These are phyloP conservation scores for Scheffersomyces stambukii DNA, from an alignment of 1,139 yeast genomes.

Conservation along the genomic window DNA sequence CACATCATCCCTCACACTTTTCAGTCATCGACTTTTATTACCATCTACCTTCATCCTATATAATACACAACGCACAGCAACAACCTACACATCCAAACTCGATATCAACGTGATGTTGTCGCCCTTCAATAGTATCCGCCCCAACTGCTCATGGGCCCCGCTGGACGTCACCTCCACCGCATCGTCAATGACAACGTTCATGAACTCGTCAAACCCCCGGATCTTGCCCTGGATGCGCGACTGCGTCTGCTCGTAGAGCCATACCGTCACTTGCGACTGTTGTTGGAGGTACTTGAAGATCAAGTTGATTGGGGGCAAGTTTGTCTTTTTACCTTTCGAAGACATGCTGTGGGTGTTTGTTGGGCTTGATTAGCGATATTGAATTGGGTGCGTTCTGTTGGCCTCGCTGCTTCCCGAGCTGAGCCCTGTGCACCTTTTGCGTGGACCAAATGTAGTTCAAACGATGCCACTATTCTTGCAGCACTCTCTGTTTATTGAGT, in stretches of 20 bases:
- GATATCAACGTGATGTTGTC: conserved; percentile 88
- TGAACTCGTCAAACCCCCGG: conserved; percentile 93
- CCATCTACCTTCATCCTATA: too few species aligned
- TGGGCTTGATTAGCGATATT: neutral
- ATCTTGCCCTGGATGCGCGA: conserved; percentile 79
- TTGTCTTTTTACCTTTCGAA: conserved; percentile 26
- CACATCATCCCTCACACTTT: too few species aligned
- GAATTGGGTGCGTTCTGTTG: too few species aligned
- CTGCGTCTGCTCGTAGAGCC: conserved; percentile 85
- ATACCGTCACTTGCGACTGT: conserved; percentile 72
- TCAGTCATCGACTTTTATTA: too few species aligned
- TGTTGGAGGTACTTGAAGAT: conserved; percentile 84
- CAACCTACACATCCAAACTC: conserved; percentile 42
- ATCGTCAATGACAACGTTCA: conserved; percentile 92
- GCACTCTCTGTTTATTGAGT: too few species aligned
- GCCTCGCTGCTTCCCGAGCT: neutral
- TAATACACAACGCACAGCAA: too few species aligned
- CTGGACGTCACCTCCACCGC: conserved; percentile 68
- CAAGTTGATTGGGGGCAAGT: conserved; percentile 88
- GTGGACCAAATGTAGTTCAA: too few species aligned
- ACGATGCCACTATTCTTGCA: too few species aligned
- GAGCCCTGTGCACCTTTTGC: too few species aligned
- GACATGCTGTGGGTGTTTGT: conserved; percentile 13
- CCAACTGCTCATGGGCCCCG: conserved; percentile 38
- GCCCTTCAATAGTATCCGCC: conserved; percentile 77